Evolutionary conservation across 148 eudicot species (phyloP).

Genomic region (Spergularia bocconei): DNA sequence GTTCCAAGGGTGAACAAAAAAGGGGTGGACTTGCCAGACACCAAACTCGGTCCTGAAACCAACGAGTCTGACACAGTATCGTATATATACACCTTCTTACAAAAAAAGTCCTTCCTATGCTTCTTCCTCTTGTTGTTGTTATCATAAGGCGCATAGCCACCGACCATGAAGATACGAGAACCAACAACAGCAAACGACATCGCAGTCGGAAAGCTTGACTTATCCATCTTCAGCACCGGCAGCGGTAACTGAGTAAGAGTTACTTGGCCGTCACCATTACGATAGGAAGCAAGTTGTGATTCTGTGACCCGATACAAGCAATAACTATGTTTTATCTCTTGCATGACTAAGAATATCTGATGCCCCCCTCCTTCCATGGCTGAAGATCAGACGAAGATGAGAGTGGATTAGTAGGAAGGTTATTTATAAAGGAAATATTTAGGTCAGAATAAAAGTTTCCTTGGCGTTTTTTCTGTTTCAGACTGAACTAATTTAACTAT

Average conservation of each 20-base stretch:
- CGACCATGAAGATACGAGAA: neutral
- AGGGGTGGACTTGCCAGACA: neutral
- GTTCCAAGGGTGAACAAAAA: neutral
- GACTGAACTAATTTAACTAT: too few species aligned
- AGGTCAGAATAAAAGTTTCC: too few species aligned
- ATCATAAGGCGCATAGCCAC: neutral
- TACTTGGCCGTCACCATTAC: neutral
- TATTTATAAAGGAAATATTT: too few species aligned
- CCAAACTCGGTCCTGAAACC: neutral
- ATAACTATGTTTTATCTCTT: neutral
- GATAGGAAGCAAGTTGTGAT: neutral
- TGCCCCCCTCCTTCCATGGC: too few species aligned
- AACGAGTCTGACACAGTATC: neutral
- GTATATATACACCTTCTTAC: neutral
- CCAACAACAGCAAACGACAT: neutral
- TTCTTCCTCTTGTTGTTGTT: neutral
- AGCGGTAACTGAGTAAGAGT: neutral
- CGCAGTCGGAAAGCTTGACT: neutral
- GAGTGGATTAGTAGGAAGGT: too few species aligned
- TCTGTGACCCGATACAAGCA: neutral
- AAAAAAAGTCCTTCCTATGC: neutral
- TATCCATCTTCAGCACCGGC: neutral
- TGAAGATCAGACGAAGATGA: too few species aligned
- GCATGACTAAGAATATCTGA: neutral
- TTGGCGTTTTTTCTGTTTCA: too few species aligned